Evolutionary conservation across 2,329 filamentous ascomycete genomes (phyloP).

Genomic region (Coccinonectria pachysandricola): DNA sequence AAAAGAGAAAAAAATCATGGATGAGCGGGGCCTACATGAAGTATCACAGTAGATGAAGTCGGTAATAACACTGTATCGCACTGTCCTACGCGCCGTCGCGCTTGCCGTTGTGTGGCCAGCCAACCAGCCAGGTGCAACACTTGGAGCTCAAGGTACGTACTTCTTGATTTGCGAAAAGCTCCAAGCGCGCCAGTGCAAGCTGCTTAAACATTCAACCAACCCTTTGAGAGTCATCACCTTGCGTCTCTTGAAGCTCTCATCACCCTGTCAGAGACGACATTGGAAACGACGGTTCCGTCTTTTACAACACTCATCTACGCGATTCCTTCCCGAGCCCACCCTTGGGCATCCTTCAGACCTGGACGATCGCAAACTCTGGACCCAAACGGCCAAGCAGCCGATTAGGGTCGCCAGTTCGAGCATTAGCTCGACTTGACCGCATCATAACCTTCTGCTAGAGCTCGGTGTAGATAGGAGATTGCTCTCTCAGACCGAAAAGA

Average conservation of each 20-base stretch:
- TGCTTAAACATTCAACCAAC: too few species aligned
- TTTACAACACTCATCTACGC: conserved; percentile 4
- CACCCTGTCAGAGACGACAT: too few species aligned
- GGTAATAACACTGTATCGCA: neutral
- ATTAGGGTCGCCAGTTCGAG: conserved; percentile 15
- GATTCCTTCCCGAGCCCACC: conserved; percentile 3
- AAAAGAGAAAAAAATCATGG: conserved; percentile 16
- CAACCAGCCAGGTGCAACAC: too few species aligned
- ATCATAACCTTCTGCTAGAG: conserved; percentile 1
- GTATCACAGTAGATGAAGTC: conserved; percentile 12
- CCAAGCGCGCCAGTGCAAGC: neutral
- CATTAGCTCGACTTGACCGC: conserved; percentile 2
- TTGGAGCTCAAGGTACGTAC: conserved; percentile 1
- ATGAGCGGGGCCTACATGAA: conserved; percentile 16
- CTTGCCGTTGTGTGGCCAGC: too few species aligned
- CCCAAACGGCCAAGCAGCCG: conserved; percentile 16
- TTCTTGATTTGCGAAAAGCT: conserved; percentile 1
- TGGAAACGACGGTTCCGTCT: too few species aligned
- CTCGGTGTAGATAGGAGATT: neutral
- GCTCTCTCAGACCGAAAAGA: conserved; percentile 3
- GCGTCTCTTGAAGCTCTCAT: conserved; percentile 6
- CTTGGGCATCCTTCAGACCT: conserved; percentile 15
- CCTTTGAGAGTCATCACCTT: conserved; percentile 10
- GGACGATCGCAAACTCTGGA: conserved; percentile 12
- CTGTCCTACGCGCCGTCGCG: conserved; percentile 13